Base-by-base conservation (phyloP, 116 monocot genomes). In the Iris pallida region DNA sequence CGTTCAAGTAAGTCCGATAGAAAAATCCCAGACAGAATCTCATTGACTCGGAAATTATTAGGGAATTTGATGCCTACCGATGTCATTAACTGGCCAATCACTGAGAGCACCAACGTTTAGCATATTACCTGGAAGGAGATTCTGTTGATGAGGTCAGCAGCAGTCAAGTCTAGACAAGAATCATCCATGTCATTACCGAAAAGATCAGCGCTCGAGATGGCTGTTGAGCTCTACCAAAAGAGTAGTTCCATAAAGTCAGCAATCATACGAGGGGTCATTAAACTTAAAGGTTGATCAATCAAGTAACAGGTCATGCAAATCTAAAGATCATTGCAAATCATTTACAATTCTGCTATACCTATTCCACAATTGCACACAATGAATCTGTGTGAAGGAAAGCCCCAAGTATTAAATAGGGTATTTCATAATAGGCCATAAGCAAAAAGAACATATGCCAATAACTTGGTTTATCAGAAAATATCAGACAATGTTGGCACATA, bases 171-270 rank as follows among this genome's bases (percentile, higher is more conserved):
- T 63, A 92, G 77, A 7, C 54, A 48, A 53, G 92, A 82, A 71
- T 87, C 75, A 30, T 78, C 83, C 52, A 10, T 49, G 16, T 66
- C 75, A 43, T 62, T 63, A 7, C 92, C 92, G 76, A 97, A 97
- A 61, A 97, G 87, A 82, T 97, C 97, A 72, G 92, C 92, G 68
- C 97, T 97, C 51, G 97, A 97, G 55, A 97, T 97, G 45, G 97
- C 79, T 51, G 87, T 54, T 54, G 92, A 92, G 55, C 83, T 77
- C 97, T 97, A 54, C 30, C 30, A 30, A 30, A 30, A 30, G 30
- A 30, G 30, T 30, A 30, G 30, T 30, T 30, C 3, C 30, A 30
- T 30, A 30, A n/a, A n/a, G 30, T 30, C 30, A 30, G 30, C 30
- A 30, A 30, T 30, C 30, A 30, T 30, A 30, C 30, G 30, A 30